These are phyloP conservation scores for Claviceps pusilla DNA, from an alignment of 2,329 filamentous ascomycete species.

Conservation along the genomic window DNA sequence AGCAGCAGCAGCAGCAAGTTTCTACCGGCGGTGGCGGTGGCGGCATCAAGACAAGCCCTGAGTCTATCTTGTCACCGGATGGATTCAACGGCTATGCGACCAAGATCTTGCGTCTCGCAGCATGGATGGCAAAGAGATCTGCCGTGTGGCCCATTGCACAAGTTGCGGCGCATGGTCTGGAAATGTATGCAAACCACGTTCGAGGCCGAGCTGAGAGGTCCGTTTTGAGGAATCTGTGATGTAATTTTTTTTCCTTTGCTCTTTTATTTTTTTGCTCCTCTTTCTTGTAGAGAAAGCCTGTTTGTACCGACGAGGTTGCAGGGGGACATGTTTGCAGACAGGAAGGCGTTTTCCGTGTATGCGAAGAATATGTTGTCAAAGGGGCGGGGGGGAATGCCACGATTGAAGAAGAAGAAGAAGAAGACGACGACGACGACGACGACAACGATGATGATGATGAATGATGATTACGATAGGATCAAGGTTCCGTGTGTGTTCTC, in stretches of 20 bases:
- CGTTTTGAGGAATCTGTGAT: slow-evolving; percentile 14
- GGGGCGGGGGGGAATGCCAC: no score
- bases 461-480: no score
- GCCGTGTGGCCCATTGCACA: slow-evolving; percentile 70
- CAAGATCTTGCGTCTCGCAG: slow-evolving; percentile 70
- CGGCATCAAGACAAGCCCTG: slow-evolving; percentile 38
- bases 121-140: slow-evolving; percentile 74
- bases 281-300: no score
- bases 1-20: slow-evolving; percentile 26
- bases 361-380: no score
- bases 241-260: background rate
- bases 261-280: background rate
- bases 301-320: no score
- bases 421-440: no score
- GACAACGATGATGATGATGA: no score
- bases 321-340: no score
- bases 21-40: no score
- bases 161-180: slow-evolving; percentile 39
- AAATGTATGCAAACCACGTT: slow-evolving; percentile 38
- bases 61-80: slow-evolving; percentile 38
- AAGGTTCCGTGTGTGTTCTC: no score
- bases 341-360: no score
- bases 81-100: slow-evolving; percentile 64
- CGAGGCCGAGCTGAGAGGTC: slow-evolving; percentile 38
- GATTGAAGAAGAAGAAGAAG: no score